Base-by-base conservation (phyloP, 805 yeast genomes). In the Komagataella phaffii region DNA sequence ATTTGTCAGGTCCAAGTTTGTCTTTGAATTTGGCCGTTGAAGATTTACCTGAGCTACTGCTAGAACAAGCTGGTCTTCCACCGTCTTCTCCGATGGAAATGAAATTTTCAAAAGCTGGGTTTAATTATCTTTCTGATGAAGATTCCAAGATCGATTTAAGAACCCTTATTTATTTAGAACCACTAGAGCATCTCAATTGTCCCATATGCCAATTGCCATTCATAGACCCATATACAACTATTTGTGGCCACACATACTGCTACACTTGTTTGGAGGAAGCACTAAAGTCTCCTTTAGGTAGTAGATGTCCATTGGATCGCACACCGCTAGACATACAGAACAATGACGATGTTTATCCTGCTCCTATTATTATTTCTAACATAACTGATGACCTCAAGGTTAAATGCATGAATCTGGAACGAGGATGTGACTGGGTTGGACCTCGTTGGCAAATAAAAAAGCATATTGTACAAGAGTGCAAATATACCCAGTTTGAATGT, bases 171-270 rank as follows among this genome's bases (percentile, higher is more conserved):
- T 67, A 66, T 50, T 49, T 59, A 4, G 49, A 59, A 2, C 52
- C 59, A 3, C 55, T 62, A 2, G 69, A 66, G 19, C 70, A 68
- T 53, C 53, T 68, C 43, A 58, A 58, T 44, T 76, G 89, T 56
- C 87, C 88, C 3, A 77, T 83, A n/a, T 83, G 89, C 62, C 81
- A 78, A 54, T 74, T 75, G 45, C 85, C 85, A 4, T 76, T 83
- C 55, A 70, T 79, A 6, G 70, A 71, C 43, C 88, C 89, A 1
- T 67, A 74, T 55, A 76, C 82, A 5, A 83, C 88, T 1, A 61
- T 70, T 1, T 83, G 89, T 64, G 85, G 85, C 1, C 88, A 83
- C 59, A 79, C 85, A 0, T 83, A 82, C 57, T 83, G 89, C 62
- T 68, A 69, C 52, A 68, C 64, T 8, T 82, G 88, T 58, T 66